Evolutionary conservation across 139 green algal species (phyloP), one percentile per base, ranked within the genome.

Genomic region (Asterochloris erici): DNA sequence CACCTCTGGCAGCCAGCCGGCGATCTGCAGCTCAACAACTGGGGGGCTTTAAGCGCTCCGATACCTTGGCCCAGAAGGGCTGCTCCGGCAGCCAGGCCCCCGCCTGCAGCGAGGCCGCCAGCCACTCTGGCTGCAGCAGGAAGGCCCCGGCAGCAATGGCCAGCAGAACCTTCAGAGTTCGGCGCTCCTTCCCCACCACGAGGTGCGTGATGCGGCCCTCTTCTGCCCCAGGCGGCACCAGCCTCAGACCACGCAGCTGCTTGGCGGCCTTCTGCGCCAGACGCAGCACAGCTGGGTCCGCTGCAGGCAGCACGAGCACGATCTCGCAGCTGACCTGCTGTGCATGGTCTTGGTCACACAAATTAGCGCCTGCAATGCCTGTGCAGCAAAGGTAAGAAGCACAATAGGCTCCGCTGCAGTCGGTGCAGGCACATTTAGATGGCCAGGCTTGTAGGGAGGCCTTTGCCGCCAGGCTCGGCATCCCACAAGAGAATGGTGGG

Each of bases 81-180:
- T 79, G 68, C 26, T 90, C 90, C 15, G 89, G 87, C 81, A 92
- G 81, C 92, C 92, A 95, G 12, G 61, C 15, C 21, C 91, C 91
- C 21, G 86, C 88, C 29, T 90, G 87, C 78, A 92, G 23, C 0
- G 85, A 92, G 0, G 86, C 89, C 9, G 83, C 85, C 12, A 95
- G 62, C 91, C 91, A 95, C 17, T 87, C 75, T 17, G 92, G 91
- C 23, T 61, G 82, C 16, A 95, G 63, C 78, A 95, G 82, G 63
- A 78, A 73, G 0, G 92, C 91, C 11, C 92, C 92, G 64, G 87
- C 87, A 26, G 91, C 90, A 17, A 95, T 86, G 0, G 86, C 91
- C 80, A 94, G 79, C 81, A 94, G 84, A 21, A 85, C 74, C 85
- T 95, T 95, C 24, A 94, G 38, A 9, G 91, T 95, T 77, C 90